Evolutionary conservation across 805 yeast genomes (phyloP).

Genomic region (Wickerhamomyces bovis): DNA sequence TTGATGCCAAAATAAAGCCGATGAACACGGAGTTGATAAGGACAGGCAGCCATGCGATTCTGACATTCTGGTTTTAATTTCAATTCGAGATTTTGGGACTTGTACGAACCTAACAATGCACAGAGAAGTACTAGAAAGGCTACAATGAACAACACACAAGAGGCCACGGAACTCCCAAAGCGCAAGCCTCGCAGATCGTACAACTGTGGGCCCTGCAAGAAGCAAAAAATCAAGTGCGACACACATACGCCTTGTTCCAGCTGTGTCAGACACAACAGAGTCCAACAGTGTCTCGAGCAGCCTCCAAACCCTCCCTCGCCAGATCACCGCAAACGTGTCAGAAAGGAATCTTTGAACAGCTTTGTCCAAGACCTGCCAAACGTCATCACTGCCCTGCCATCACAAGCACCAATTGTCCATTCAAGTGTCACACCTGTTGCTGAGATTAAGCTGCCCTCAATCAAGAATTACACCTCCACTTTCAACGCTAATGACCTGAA

Average conservation of each 20-base stretch:
- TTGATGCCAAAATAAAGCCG: background rate
- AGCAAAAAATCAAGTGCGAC: conserved; percentile 49
- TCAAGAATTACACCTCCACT: conserved; percentile 14
- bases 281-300: conserved; percentile 30
- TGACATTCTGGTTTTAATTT: no score
- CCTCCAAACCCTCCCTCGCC: conserved; percentile 42
- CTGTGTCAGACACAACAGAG: conserved; percentile 34
- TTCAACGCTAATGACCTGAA: conserved; percentile 4
- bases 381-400: background rate
- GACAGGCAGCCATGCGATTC: no score
- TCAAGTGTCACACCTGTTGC: background rate
- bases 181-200: conserved; percentile 39
- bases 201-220: conserved; percentile 50
- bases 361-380: background rate
- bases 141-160: background rate
- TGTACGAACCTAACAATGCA: no score
- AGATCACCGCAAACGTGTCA: conserved; percentile 25
- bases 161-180: background rate
- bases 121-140: background rate
- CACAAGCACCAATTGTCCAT: background rate
- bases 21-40: background rate
- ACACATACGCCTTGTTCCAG: conserved; percentile 41
- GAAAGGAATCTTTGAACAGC: conserved; percentile 10
- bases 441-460: conserved; percentile 12
- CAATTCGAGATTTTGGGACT: no score